Percentiles rank a stretch among this genome's conserved stretches.
Evolutionary conservation across 306 rosid species (phyloP).

Genomic region (Acacia confusa): DNA sequence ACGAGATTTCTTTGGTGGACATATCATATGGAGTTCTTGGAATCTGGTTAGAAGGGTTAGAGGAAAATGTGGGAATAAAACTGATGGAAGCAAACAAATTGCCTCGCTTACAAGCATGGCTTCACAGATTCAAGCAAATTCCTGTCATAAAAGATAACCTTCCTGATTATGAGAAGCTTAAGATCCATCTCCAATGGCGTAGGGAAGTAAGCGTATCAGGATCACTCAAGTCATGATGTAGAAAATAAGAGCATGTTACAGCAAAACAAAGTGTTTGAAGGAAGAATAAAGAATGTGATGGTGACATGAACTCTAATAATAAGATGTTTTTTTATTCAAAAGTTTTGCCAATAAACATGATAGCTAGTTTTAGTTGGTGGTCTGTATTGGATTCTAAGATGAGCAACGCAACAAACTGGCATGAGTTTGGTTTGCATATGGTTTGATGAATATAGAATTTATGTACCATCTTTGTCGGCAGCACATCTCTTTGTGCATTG

Average conservation of each 20-base stretch:
- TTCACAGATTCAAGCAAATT: not conserved
- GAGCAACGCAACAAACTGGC: not conserved
- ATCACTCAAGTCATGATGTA: not conserved
- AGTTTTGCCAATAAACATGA: not conserved
- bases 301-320: not conserved
- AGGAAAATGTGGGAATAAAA: slow-evolving; percentile 23
- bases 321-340: not conserved
- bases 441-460: not conserved
- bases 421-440: not conserved
- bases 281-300: not conserved
- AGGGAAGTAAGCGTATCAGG: not conserved
- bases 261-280: not conserved
- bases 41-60: slow-evolving; percentile 28
- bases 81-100: slow-evolving; percentile 24
- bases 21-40: slow-evolving; percentile 28
- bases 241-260: not conserved
- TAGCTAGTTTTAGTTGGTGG: not conserved
- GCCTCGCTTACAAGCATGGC: slow-evolving; percentile 19
- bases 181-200: slow-evolving; percentile 15
- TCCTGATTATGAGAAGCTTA: slow-evolving; percentile 8
- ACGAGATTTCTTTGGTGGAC: slow-evolving; percentile 27
- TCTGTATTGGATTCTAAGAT: not conserved
- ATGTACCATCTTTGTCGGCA: no score
- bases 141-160: slow-evolving; percentile 19
- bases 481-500: not conserved